Conservation (phyloP, 768 basidiomycete genomes). For the Antrodiella citrinella region DNA sequence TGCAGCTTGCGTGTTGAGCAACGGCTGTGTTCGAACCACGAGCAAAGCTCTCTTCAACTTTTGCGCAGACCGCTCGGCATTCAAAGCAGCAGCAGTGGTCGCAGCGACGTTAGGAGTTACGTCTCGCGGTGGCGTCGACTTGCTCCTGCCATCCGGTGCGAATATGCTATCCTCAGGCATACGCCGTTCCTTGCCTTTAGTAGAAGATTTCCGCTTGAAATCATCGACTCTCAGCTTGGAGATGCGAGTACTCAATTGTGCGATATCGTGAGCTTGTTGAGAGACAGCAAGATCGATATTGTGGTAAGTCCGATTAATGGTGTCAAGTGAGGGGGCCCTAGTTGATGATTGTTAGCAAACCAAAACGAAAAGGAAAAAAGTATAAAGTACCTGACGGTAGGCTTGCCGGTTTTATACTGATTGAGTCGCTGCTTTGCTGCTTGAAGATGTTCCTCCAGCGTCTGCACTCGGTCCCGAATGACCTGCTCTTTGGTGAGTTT, state of each 20-base stretch:
- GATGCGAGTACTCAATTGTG: constrained; percentile 43
- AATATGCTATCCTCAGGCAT: constrained; percentile 1
- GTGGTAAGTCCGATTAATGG: constrained; percentile 74
- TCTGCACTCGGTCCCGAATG: constrained; percentile 66
- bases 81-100: constrained; percentile 74
- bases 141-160: neutral
- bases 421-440: constrained; percentile 62
- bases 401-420: constrained; percentile 52
- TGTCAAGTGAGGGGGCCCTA: constrained; percentile 81
- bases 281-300: constrained; percentile 73
- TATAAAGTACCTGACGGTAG: constrained; percentile 47
- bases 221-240: constrained; percentile 37
- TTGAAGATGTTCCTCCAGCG: constrained; percentile 69
- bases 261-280: constrained; percentile 50
- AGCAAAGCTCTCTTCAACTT: constrained; percentile 64
- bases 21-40: constrained; percentile 49
- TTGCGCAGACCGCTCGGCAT: constrained; percentile 68
- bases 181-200: constrained; percentile 13
- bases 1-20: constrained; percentile 51
- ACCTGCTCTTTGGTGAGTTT: constrained; percentile 30
- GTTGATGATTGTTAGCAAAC: neutral
- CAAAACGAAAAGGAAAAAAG: neutral
- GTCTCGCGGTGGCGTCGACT: constrained; percentile 16
- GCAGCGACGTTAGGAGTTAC: constrained; percentile 60
- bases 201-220: constrained; percentile 27